Conservation (phyloP, 1,284 basidiomycete species). For the Schizopora paradoxa region DNA sequence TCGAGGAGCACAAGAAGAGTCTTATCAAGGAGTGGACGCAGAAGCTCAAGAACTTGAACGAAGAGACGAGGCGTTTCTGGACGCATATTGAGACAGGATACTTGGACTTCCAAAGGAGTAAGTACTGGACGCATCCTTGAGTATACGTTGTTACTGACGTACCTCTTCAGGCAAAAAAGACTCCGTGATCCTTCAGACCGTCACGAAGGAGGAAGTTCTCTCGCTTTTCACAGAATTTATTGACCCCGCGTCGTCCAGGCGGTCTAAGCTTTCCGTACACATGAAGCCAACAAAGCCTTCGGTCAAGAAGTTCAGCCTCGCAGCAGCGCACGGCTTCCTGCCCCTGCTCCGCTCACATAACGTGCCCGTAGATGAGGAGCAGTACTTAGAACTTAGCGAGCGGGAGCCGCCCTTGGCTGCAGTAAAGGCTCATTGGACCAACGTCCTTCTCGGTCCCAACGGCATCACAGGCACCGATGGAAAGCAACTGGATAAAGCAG, state of each 20-base stretch:
- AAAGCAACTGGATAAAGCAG: constrained; percentile 30
- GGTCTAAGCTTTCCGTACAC: constrained; percentile 82
- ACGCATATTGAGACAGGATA: constrained; percentile 69
- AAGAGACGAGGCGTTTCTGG: constrained; percentile 66
- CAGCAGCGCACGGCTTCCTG: constrained; percentile 64
- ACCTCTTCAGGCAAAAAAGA: constrained; percentile 54
- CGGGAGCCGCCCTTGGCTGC: constrained; percentile 43
- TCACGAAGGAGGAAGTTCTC: constrained; percentile 79
- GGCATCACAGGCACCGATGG: too few relatives aligned
- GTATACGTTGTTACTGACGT: constrained; percentile 3
- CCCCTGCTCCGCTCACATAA: constrained; percentile 46
- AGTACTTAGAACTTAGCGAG: constrained; percentile 40
- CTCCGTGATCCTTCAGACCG: constrained; percentile 51
- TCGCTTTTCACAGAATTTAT: constrained; percentile 67
- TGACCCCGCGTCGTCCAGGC: constrained; percentile 62
- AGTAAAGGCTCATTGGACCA: constrained; percentile 53
- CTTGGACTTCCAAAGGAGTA: constrained; percentile 69
- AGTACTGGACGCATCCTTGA: constrained; percentile 30
- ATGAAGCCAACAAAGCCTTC: constrained; percentile 64
- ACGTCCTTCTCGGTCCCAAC: constrained; percentile 41
- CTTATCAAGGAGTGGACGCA: constrained; percentile 68
- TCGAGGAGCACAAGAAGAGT: constrained; percentile 50
- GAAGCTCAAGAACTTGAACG: constrained; percentile 63
- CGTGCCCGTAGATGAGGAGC: constrained; percentile 47
- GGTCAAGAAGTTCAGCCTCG: constrained; percentile 56